Evolutionary conservation across 2,329 filamentous ascomycete genomes (phyloP), one percentile per base, ranked within the genome.

Genomic region (Sclerotinia trifoliorum): DNA sequence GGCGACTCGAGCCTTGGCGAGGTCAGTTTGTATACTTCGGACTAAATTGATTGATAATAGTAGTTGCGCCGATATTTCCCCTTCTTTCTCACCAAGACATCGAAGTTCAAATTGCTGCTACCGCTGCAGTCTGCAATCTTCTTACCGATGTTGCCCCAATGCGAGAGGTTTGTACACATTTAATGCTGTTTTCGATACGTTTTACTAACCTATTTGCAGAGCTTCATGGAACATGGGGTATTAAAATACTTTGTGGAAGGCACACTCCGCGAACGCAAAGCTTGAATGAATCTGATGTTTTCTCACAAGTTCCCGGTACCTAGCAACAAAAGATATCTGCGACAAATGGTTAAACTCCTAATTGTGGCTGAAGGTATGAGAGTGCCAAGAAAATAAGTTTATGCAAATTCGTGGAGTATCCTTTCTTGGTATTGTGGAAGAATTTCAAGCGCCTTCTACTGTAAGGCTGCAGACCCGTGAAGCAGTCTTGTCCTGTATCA

Each of bases 121-220:
- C 93, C 0, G 89, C 91, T 48, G 89, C 90, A 8, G 86, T 96
- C 51, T 93, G 90, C 74, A 99, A 99, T 78, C 80, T 99, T 61
- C 86, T 96, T 7, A 83, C 93, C 58, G 92, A 96, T 71, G 92
- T 96, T 74, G 97, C 94, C 76, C 94, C 95, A 0, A 93, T 97
- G 87, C 89, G 92, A 78, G 88, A 93, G 78, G 92, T 94, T 78
- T 82, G 89, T 82, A 63, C 21, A 65, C 49, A 17, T 46, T 67
- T 44, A 29, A 35, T 24, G 15, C 17, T 52, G 24, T n/a, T 44
- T 61, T 35, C 13, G 48, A 51, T 39, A 24, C 8, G 15, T 51
- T 35, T 51, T 24, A 48, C 69, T 71, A 70, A 70, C 44, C 64
- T 8, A 63, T 1, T 63, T 52, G 5, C 73, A 94, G 88, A 83